Conservation (phyloP, 2,329 filamentous ascomycete species). For the Triangularia verruculosa region DNA sequence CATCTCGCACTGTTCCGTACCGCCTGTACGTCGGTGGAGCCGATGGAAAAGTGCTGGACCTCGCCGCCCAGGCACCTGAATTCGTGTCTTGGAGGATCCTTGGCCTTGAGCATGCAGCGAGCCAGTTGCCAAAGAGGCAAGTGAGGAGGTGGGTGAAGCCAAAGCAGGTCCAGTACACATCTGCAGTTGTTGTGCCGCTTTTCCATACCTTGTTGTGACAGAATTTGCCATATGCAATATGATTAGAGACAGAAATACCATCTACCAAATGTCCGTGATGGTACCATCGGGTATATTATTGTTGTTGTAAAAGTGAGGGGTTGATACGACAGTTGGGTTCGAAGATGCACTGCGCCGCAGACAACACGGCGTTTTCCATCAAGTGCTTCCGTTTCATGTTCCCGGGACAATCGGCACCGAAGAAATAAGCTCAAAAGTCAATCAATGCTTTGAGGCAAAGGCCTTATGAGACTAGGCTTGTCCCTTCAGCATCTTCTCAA, state of each 20-base stretch:
- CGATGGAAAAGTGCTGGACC: background rate
- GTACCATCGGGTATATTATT: background rate
- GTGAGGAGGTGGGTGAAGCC: background rate
- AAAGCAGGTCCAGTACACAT: background rate
- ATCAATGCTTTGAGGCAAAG: background rate
- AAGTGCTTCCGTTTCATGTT: constrained; percentile 16
- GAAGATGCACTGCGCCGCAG: constrained; percentile 7
- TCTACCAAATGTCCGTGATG: background rate
- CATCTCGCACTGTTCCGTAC: background rate
- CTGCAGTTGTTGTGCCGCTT: background rate
- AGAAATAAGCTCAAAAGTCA: background rate
- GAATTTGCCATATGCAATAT: background rate
- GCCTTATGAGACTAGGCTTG: constrained; percentile 18
- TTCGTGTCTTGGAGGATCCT: constrained; percentile 9
- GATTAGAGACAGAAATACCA: background rate
- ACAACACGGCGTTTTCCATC: constrained; percentile 3
- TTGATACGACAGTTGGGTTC: background rate
- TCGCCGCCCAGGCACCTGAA: constrained; percentile 8
- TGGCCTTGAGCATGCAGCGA: background rate
- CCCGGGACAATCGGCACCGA: constrained; percentile 7
- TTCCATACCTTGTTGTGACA: too few species aligned
- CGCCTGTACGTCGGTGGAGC: background rate
- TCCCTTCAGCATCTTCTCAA: constrained; percentile 78
- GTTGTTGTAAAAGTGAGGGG: background rate
- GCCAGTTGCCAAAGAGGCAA: background rate